phyloP scores from a whole-genome alignment of 2,329 filamentous ascomycete species.

The Proliferodiscus dingleyae region DNA sequence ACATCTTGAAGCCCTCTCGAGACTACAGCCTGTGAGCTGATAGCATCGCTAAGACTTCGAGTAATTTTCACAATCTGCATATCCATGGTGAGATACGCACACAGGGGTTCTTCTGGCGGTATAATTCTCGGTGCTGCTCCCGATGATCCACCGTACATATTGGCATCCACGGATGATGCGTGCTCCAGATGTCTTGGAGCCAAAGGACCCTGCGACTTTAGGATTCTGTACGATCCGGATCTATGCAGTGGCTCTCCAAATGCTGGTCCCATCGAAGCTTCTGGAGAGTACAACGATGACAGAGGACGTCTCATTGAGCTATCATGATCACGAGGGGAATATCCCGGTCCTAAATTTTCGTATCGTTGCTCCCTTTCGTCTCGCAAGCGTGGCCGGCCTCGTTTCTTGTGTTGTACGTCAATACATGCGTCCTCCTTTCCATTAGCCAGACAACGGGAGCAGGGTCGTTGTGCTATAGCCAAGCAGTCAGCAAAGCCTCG shows the following conservation, averaged over 20 bases:
- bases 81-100: conserved; percentile 53
- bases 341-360: conserved; percentile 36
- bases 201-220: conserved; percentile 50
- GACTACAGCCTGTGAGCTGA: conserved; percentile 44
- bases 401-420: conserved; percentile 82
- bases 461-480: conserved; percentile 64
- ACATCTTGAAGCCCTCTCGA: conserved; percentile 51
- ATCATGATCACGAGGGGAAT: conserved; percentile 23
- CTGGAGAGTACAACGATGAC: conserved; percentile 46
- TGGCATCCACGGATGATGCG: conserved; percentile 44
- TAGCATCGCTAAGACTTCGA: conserved; percentile 48
- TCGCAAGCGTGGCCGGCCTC: conserved; percentile 70
- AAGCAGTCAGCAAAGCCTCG: conserved; percentile 17
- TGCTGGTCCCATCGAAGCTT: conserved; percentile 39
- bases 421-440: conserved; percentile 77
- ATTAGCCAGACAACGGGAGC: conserved; percentile 70
- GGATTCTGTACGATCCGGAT: conserved; percentile 45
- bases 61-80: conserved; percentile 55
- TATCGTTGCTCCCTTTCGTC: conserved; percentile 63
- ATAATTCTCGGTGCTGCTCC: conserved; percentile 25
- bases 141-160: conserved; percentile 38
- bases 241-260: conserved; percentile 39
- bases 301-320: conserved; percentile 41
- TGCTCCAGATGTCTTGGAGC: conserved; percentile 48
- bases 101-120: conserved; percentile 44